Conservation (phyloP, 2,329 filamentous ascomycete species). For the Blumeria hordei region DNA sequence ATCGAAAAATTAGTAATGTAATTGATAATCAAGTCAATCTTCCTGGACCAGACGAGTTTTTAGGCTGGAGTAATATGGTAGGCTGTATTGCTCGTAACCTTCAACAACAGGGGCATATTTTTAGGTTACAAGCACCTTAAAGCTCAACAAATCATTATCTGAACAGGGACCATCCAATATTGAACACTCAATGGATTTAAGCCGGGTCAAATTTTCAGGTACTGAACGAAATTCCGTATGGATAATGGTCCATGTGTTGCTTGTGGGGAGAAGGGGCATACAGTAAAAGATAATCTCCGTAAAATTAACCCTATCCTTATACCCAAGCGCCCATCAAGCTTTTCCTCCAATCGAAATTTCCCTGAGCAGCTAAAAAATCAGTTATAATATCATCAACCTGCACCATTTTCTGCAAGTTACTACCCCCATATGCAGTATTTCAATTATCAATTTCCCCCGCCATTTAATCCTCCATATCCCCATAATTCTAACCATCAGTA, state of each 20-base stretch:
- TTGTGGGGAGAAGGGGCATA: background rate
- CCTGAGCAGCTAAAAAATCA: background rate
- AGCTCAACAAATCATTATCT: background rate
- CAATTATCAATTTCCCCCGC: background rate
- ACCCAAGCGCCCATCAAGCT: background rate
- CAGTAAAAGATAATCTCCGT: background rate
- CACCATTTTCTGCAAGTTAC: background rate
- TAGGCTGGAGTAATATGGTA: conserved; percentile 1
- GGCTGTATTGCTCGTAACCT: background rate
- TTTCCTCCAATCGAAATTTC: background rate
- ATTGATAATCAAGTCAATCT: background rate
- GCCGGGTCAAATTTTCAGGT: background rate
- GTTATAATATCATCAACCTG: background rate
- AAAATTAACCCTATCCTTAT: background rate
- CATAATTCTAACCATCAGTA: background rate
- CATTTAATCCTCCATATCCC: background rate
- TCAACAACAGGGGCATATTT: background rate
- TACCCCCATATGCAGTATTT: background rate
- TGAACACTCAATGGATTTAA: background rate
- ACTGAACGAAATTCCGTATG: background rate
- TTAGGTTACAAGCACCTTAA: background rate
- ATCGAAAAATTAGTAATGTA: background rate
- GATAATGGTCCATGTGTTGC: background rate
- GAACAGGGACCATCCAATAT: background rate
- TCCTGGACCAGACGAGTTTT: background rate